Conservation (phyloP, 306 rosid genomes). For the Ziziphus jujuba region DNA sequence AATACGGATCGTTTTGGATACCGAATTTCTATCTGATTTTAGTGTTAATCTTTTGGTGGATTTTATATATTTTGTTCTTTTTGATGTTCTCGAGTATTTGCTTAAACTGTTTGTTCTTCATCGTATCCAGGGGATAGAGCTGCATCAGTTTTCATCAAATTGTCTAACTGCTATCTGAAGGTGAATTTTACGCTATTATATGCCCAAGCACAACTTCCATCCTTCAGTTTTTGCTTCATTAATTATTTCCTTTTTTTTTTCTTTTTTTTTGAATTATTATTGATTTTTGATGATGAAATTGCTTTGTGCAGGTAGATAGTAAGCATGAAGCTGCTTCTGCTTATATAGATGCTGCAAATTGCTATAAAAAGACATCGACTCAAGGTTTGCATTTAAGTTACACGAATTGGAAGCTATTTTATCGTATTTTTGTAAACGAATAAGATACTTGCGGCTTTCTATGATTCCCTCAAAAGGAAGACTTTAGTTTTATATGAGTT, state of each 20-base stretch:
- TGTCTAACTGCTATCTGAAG: constrained; percentile 78
- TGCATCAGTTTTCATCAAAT: constrained; percentile 58
- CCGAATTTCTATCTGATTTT: background rate
- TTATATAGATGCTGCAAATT: constrained; percentile 79
- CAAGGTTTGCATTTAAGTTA: constrained; percentile 39
- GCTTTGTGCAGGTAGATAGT: constrained; percentile 55
- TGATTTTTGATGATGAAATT: background rate
- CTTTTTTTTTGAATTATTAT: constrained; percentile 9
- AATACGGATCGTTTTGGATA: background rate
- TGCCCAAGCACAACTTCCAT: background rate
- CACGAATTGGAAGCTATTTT: background rate
- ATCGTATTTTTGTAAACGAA: no score
- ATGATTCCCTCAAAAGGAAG: no score
- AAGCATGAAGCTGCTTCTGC: constrained; percentile 90
- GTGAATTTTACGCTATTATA: constrained; percentile 24
- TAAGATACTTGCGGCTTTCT: no score
- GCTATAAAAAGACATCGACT: constrained; percentile 68
- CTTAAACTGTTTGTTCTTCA: background rate
- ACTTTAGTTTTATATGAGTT: no score
- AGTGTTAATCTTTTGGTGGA: background rate
- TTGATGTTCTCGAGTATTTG: background rate
- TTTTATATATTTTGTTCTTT: background rate
- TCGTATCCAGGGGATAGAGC: constrained; percentile 69
- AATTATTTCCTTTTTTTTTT: background rate
- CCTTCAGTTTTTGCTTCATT: constrained; percentile 5